phyloP scores from a whole-genome alignment of 805 yeast genomes.

The Pichia heedii region DNA sequence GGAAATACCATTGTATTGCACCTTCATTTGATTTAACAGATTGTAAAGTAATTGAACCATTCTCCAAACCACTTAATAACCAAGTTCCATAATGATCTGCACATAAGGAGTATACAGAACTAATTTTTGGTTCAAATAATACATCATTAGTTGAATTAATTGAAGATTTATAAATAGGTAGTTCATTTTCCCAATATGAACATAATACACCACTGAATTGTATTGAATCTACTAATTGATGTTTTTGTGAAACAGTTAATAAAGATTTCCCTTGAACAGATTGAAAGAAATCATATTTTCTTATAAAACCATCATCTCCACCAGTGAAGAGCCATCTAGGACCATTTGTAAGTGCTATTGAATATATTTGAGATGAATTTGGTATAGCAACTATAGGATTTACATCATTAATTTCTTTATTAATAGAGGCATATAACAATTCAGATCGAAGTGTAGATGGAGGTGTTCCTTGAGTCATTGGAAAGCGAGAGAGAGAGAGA shows the following conservation, averaged over 20 bases:
- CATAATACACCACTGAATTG: conserved; percentile 73
- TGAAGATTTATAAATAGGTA: conserved; percentile 49
- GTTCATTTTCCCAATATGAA: conserved; percentile 95
- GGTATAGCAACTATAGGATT: conserved; percentile 85
- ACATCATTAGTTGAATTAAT: not conserved
- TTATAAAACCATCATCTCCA: conserved; percentile 89
- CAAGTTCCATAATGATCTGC: conserved; percentile 77
- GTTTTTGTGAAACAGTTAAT: conserved; percentile 84
- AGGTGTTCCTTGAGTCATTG: no score
- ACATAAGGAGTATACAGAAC: conserved; percentile 84
- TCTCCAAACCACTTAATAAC: conserved; percentile 70
- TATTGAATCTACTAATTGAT: conserved; percentile 78
- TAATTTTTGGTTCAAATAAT: conserved; percentile 38
- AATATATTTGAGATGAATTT: conserved; percentile 67
- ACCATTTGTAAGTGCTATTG: conserved; percentile 68
- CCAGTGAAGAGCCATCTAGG: conserved; percentile 87
- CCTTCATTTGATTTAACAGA: conserved; percentile 82
- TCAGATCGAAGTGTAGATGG: no score
- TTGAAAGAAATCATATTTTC: conserved; percentile 80
- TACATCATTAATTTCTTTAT: conserved; percentile 47
- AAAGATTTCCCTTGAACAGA: conserved; percentile 83
- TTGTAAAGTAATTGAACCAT: conserved; percentile 84
- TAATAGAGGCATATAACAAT: conserved; percentile 34
- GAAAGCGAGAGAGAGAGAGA: no score
- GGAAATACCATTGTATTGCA: conserved; percentile 63